These are phyloP conservation scores for Persicaria maculosa DNA, from an alignment of 148 eudicot species.

Conservation along the genomic window DNA sequence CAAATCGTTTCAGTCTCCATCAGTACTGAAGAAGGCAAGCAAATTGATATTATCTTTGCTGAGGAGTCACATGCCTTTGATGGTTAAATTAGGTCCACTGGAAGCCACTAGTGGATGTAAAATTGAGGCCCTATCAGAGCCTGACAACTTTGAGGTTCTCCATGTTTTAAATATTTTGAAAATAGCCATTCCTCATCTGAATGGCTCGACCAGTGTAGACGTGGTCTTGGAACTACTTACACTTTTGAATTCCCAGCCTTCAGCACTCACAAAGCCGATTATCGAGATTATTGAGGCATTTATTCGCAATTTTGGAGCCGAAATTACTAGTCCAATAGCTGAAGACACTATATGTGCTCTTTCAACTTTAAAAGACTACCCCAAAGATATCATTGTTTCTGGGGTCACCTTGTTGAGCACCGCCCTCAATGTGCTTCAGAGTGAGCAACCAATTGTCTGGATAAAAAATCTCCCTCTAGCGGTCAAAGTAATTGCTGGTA, in stretches of 20 bases:
- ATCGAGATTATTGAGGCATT: constrained; percentile 51
- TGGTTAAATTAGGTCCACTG: constrained; percentile 27
- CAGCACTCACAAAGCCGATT: constrained; percentile 46
- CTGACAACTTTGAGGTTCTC: constrained; percentile 53
- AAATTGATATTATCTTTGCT: constrained; percentile 41
- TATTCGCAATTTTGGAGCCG: constrained; percentile 33
- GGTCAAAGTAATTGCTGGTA: constrained; percentile 53
- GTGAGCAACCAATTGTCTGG: constrained; percentile 38
- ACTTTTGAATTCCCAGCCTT: constrained; percentile 39
- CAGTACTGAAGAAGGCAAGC: constrained; percentile 49
- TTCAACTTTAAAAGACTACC: constrained; percentile 31
- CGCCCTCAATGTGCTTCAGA: constrained; percentile 43
- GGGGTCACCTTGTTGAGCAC: constrained; percentile 53
- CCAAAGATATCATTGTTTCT: constrained; percentile 42
- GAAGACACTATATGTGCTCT: constrained; percentile 38
- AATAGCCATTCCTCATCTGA: constrained; percentile 51
- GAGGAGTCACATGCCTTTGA: constrained; percentile 41
- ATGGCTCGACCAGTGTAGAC: constrained; percentile 28
- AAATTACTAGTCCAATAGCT: constrained; percentile 26
- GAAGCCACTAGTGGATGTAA: constrained; percentile 20
- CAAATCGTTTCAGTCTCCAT: constrained; percentile 37
- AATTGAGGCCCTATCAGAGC: constrained; percentile 28
- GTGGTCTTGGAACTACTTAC: constrained; percentile 37
- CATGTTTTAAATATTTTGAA: constrained; percentile 57
- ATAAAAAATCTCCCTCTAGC: constrained; percentile 30